These are phyloP conservation scores for Vinca minor DNA, from an alignment of 257 asterid genomes.

Conservation along the genomic window DNA sequence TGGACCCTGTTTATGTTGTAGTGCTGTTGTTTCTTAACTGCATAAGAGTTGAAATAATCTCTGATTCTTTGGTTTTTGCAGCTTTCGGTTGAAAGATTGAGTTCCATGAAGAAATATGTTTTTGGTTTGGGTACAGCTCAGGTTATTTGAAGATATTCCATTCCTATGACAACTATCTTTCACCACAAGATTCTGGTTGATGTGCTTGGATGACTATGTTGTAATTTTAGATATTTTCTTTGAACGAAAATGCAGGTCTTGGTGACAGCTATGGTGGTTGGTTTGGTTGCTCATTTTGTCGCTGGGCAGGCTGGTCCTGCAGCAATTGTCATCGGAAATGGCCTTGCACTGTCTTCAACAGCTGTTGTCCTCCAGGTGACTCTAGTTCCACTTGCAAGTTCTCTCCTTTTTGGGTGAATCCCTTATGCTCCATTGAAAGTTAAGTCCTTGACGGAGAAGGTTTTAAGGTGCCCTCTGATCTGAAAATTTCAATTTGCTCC, in stretches of 20 bases:
- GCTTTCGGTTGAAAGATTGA: conserved; percentile 98
- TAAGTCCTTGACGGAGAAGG: not conserved
- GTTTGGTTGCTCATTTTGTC: conserved; percentile 63
- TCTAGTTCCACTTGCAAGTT: not conserved
- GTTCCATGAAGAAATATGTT: conserved; percentile 99
- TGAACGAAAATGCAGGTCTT: conserved; percentile 51
- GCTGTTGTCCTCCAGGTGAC: conserved; percentile 98
- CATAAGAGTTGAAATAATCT: conserved; percentile 8
- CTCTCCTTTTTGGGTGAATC: not conserved
- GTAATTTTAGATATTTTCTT: conserved; percentile 13
- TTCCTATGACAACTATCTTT: conserved; percentile 7
- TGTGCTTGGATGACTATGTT: not conserved
- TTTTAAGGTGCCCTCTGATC: not conserved
- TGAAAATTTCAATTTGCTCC: not conserved
- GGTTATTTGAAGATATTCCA: conserved; percentile 42
- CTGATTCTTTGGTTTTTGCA: conserved; percentile 28
- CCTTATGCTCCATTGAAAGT: not conserved
- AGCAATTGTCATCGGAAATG: conserved; percentile 94
- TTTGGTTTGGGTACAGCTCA: conserved; percentile 97
- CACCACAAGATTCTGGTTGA: conserved; percentile 3
- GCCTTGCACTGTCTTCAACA: conserved; percentile 96
- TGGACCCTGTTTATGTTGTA: conserved; percentile 7
- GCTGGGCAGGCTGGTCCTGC: conserved; percentile 95
- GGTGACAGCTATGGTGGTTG: conserved; percentile 76
- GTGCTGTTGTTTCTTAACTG: not conserved